Conservation (phyloP, 2,329 filamentous ascomycete genomes). For the Cercospora sp. region DNA sequence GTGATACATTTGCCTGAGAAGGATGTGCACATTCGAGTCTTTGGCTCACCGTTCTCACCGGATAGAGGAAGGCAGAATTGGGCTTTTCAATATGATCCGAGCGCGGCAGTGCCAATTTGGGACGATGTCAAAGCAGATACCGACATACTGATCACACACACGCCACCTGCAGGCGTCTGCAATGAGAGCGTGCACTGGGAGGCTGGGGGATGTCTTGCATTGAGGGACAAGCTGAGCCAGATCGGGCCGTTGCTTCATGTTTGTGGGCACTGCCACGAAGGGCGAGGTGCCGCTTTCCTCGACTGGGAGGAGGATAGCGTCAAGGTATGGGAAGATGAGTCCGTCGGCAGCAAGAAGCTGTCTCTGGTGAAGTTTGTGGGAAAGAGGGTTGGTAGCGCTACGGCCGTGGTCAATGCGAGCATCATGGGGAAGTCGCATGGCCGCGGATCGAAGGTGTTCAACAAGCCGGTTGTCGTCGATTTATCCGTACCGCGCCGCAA, state of each 20-base stretch:
- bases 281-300: constrained; percentile 63
- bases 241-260: constrained; percentile 65
- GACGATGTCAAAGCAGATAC: constrained; percentile 59
- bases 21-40: constrained; percentile 63
- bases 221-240: constrained; percentile 59
- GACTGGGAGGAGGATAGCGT: constrained; percentile 50
- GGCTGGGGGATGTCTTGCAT: constrained; percentile 61
- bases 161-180: constrained; percentile 61
- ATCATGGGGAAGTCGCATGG: constrained; percentile 66
- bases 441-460: constrained; percentile 58
- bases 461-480: constrained; percentile 84
- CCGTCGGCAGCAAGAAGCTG: constrained; percentile 58
- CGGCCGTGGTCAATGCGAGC: constrained; percentile 77
- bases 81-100: constrained; percentile 65
- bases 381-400: constrained; percentile 57
- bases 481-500: constrained; percentile 40
- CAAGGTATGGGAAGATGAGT: constrained; percentile 60
- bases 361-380: constrained; percentile 63
- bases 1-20: constrained; percentile 61
- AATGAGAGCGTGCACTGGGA: constrained; percentile 47
- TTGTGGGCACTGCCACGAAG: constrained; percentile 72
- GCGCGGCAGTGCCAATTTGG: constrained; percentile 55
- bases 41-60: constrained; percentile 69
- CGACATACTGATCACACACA: constrained; percentile 71
- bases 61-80: constrained; percentile 47